Percentiles rank a stretch among this genome's conserved stretches.
Conservation (phyloP, 345 rosid genomes). For the Bruguiera gymnorhiza region DNA sequence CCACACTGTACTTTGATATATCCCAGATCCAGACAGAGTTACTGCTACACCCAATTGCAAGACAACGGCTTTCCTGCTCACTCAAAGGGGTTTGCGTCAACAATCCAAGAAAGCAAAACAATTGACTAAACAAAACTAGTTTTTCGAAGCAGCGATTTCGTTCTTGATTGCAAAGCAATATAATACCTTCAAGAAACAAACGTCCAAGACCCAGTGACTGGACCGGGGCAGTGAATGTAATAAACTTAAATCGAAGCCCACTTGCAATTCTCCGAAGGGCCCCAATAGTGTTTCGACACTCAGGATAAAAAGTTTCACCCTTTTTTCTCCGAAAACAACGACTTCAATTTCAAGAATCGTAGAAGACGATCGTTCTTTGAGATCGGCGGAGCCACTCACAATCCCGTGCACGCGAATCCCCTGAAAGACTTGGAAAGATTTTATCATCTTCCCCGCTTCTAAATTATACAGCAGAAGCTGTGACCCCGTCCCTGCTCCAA, state of each 20-base stretch:
- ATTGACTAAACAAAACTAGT: background rate
- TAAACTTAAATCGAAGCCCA: conserved; percentile 37
- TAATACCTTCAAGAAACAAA: conserved; percentile 63
- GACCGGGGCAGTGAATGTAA: conserved; percentile 64
- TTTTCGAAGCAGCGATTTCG: too few relatives aligned
- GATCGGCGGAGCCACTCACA: conserved; percentile 27
- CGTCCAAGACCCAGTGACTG: conserved; percentile 74
- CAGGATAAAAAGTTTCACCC: conserved; percentile 58
- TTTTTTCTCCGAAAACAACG: conserved; percentile 69
- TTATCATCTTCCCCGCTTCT: conserved; percentile 41
- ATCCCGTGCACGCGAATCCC: conserved; percentile 92
- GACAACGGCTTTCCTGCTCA: conserved; percentile 31
- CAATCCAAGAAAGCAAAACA: conserved; percentile 14
- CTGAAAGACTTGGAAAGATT: conserved; percentile 69
- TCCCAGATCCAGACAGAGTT: conserved; percentile 75
- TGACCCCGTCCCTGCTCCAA: conserved; percentile 71
- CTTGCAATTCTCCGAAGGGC: conserved; percentile 15
- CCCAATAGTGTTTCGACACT: conserved; percentile 24
- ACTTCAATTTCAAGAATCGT: conserved; percentile 32
- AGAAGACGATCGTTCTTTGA: conserved; percentile 19
- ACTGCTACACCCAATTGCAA: conserved; percentile 84
- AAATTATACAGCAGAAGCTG: conserved; percentile 61
- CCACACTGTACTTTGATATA: conserved; percentile 33
- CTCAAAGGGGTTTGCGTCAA: conserved; percentile 11
- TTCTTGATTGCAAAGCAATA: too few relatives aligned